Conservation (phyloP, 495 filamentous ascomycete species). For the Tuber borchii region DNA sequence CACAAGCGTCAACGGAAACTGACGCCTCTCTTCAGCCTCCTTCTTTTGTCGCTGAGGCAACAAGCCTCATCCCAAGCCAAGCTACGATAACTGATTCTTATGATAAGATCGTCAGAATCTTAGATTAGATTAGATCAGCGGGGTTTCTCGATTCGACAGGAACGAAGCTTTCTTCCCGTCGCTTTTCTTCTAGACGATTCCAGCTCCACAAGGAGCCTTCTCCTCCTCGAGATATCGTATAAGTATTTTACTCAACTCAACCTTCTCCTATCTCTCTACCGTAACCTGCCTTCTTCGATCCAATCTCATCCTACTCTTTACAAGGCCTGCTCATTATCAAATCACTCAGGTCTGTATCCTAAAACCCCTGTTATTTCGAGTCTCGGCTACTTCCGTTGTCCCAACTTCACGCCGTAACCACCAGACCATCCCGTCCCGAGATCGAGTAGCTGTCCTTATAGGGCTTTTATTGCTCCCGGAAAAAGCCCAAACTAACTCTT, state of each 20-base stretch:
- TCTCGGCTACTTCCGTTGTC: slow-evolving; percentile 23
- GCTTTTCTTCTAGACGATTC: slow-evolving; percentile 1
- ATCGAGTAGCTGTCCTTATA: neutral
- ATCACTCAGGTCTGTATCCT: neutral
- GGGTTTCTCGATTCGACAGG: neutral
- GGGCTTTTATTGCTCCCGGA: neutral
- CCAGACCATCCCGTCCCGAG: neutral
- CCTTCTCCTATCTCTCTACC: neutral
- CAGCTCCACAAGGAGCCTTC: neutral
- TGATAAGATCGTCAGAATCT: neutral
- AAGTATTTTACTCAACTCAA: neutral
- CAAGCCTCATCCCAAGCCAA: neutral
- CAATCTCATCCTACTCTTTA: neutral
- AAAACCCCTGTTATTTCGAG: neutral
- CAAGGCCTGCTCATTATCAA: neutral
- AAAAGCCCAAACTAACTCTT: neutral
- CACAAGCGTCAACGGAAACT: neutral
- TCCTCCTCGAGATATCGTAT: neutral
- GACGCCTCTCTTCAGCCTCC: neutral
- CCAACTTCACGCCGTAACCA: neutral
- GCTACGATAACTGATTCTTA: neutral
- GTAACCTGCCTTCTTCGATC: neutral
- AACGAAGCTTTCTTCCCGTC: neutral
- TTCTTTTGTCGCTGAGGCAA: neutral
- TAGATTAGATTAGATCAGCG: neutral